A percentile compares a stretch with the other conserved stretches of the same genome.
phyloP scores from a whole-genome alignment of 139 green algal genomes.

The Haematococcus sp. region DNA sequence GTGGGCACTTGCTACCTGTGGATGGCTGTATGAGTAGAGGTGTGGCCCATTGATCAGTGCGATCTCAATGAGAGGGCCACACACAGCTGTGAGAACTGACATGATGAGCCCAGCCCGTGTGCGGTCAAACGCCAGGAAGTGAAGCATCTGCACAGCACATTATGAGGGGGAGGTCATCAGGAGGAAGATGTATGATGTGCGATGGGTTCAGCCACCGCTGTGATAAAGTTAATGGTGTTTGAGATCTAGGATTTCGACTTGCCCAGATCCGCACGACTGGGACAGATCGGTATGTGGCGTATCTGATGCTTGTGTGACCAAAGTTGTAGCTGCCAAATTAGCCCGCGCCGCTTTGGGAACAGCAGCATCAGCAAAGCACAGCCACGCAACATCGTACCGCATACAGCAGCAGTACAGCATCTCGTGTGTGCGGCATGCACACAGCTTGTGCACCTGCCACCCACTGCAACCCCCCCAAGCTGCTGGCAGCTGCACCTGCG shows the following conservation, averaged over 20 bases:
- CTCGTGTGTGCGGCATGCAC: background rate
- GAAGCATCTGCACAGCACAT: background rate
- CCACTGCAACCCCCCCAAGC: background rate
- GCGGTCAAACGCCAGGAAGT: conserved; percentile 19
- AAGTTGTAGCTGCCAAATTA: too few relatives aligned
- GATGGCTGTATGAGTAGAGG: conserved; percentile 24
- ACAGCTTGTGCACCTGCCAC: background rate
- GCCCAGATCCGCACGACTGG: too few relatives aligned
- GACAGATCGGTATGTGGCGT: too few relatives aligned
- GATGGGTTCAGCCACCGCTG: too few relatives aligned
- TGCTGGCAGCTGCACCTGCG: background rate
- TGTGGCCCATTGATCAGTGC: conserved; percentile 20
- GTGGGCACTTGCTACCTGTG: too few relatives aligned
- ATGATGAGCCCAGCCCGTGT: conserved; percentile 14
- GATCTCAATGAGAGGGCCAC: conserved; percentile 22
- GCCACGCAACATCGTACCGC: background rate
- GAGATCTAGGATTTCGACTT: too few relatives aligned
- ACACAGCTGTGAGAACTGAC: conserved; percentile 18
- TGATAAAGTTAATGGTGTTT: too few relatives aligned
- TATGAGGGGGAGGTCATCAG: background rate
- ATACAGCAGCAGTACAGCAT: conserved; percentile 1
- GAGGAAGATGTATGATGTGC: too few relatives aligned
- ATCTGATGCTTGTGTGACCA: too few relatives aligned
- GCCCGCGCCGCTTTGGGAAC: background rate
- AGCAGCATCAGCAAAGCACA: conserved; percentile 6